Evolutionary conservation across 345 rosid species (phyloP), one percentile per base, ranked within the genome.

Genomic region (Arabis hirsuta): DNA sequence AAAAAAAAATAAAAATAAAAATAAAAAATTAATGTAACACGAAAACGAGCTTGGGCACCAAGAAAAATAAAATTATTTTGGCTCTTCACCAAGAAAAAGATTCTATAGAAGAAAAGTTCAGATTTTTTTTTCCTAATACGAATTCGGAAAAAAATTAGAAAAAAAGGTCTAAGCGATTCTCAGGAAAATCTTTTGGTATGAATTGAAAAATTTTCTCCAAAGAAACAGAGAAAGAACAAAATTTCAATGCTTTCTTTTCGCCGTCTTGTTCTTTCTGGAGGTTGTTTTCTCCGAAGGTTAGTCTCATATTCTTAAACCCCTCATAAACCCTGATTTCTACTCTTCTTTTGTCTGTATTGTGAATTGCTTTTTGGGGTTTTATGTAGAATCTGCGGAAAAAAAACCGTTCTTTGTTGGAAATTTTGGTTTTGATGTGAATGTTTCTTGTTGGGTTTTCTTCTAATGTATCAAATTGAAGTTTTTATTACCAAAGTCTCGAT

Each of bases 211-310:
- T 20, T 1, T n/a, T 7, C 4, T 24, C 27, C 1, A 4, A 60
- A 41, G 4, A 10, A 48, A 48, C 42, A 42, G 52, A 62, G 59
- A 61, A 42, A 48, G 54, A 36, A 0, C 14, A 55, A 42, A 20
- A 38, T 20, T 3, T 24, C 51, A 58, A 84, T 89, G 95, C 46
- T 81, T 66, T 26, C 72, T 65, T 58, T 65, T 69, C 87, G 87
- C 13, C 74, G 76, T 66, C 77, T 84, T 61, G 27, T 79, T 68
- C 77, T 60, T 54, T 72, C 84, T 77, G 79, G 81, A n/a, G n/a
- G n/a, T n/a, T n/a, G n/a, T 67, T 64, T 67, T 31, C 67, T 81
- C 42, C 79, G 14, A 27, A 76, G 86, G 90, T 86, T 74, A 27
- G 55, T 78, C 57, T 36, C 48, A 8, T 38, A 7, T 60, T 64